These are phyloP conservation scores for Plasmopara viticola DNA, from an alignment of 352 stramenopile genomes.

Conservation along the genomic window DNA sequence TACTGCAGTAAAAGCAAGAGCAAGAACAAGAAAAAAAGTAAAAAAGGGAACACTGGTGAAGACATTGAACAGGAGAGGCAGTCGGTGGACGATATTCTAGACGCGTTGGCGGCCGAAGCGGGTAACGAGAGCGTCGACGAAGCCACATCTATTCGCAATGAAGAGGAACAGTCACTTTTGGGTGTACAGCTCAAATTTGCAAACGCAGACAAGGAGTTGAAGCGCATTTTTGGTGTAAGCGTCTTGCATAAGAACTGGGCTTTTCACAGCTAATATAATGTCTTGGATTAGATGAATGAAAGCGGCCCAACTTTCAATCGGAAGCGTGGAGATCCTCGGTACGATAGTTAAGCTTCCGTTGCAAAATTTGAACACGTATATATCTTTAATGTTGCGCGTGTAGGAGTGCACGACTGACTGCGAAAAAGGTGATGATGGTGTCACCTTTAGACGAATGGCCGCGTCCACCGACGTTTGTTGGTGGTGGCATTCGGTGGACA, in stretches of 20 bases:
- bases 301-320: slow-evolving; percentile 32
- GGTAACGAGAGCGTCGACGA: slow-evolving; percentile 36
- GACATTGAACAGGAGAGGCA: slow-evolving; percentile 22
- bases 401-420: slow-evolving; percentile 45
- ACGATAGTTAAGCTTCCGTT: neutral
- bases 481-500: slow-evolving; percentile 80
- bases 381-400: slow-evolving; percentile 13
- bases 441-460: slow-evolving; percentile 78
- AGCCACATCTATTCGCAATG: slow-evolving; percentile 22
- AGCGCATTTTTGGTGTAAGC: slow-evolving; percentile 78
- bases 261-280: neutral
- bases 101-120: slow-evolving; percentile 46
- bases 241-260: neutral
- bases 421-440: slow-evolving; percentile 73
- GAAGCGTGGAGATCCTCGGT: slow-evolving; percentile 60
- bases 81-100: slow-evolving; percentile 61
- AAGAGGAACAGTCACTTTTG: slow-evolving; percentile 55
- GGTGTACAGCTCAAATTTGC: slow-evolving; percentile 63
- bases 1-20: slow-evolving; percentile 21
- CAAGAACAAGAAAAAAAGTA: slow-evolving; percentile 29
- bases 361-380: neutral
- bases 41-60: slow-evolving; percentile 2
- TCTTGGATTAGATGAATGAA: slow-evolving; percentile 50
- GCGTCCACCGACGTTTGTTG: slow-evolving; percentile 80
- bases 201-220: slow-evolving; percentile 87